These are phyloP conservation scores for Ophiostoma quercus DNA, from an alignment of 2,329 filamentous ascomycete species.

Conservation along the genomic window DNA sequence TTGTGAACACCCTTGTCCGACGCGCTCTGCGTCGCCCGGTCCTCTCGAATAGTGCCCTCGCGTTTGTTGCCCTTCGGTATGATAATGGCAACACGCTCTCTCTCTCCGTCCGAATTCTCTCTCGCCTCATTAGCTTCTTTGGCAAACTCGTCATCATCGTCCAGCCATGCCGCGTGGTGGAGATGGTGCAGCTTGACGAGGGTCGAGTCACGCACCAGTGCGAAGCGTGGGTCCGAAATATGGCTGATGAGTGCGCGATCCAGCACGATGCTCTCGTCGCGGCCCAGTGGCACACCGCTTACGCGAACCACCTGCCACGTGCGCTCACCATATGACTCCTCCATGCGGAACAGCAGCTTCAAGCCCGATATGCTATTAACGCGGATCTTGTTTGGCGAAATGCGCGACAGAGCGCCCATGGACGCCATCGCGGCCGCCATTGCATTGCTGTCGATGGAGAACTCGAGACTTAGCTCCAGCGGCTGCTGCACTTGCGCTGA, in stretches of 20 bases:
- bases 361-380: slow-evolving; percentile 53
- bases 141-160: background rate
- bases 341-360: slow-evolving; percentile 62
- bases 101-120: background rate
- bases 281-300: slow-evolving; percentile 73
- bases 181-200: slow-evolving; percentile 36
- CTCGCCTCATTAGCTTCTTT: slow-evolving; percentile 16
- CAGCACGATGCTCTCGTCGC: slow-evolving; percentile 82
- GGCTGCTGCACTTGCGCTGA: slow-evolving; percentile 67
- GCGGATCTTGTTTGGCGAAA: slow-evolving; percentile 43
- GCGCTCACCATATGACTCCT: slow-evolving; percentile 45
- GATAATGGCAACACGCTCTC: background rate
- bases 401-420: slow-evolving; percentile 43
- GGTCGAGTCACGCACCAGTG: slow-evolving; percentile 63
- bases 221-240: slow-evolving; percentile 78
- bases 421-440: slow-evolving; percentile 30
- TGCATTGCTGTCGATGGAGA: slow-evolving; percentile 39
- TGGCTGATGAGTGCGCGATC: slow-evolving; percentile 69
- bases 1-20: background rate
- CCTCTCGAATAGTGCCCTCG: background rate
- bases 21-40: background rate
- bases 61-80: background rate
- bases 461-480: slow-evolving; percentile 63
- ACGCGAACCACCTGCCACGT: slow-evolving; percentile 72
- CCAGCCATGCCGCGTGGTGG: slow-evolving; percentile 65